phyloP scores from a whole-genome alignment of 805 yeast species.

The Zygoascus ofunaensis region DNA sequence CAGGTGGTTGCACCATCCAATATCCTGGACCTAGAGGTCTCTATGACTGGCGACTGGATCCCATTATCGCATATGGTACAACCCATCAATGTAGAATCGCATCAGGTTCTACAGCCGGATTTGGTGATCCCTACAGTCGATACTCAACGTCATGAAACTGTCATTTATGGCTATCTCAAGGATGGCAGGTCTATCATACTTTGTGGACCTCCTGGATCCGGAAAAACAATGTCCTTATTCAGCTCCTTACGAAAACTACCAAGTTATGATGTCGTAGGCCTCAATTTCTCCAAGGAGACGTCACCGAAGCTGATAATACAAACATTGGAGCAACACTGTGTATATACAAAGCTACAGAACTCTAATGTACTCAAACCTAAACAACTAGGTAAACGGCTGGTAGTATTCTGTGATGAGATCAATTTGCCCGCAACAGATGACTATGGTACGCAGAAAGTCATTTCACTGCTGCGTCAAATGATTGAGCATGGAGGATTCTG shows the following conservation, averaged over 20 bases:
- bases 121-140: slow-evolving; percentile 72
- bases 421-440: slow-evolving; percentile 67
- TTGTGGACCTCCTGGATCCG: slow-evolving; percentile 97
- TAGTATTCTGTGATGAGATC: slow-evolving; percentile 85
- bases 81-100: slow-evolving; percentile 41
- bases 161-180: slow-evolving; percentile 48
- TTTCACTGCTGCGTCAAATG: slow-evolving; percentile 65
- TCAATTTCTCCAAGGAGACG: slow-evolving; percentile 80
- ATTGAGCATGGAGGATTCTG: slow-evolving; percentile 72
- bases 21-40: slow-evolving; percentile 35
- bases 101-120: slow-evolving; percentile 51
- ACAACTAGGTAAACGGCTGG: slow-evolving; percentile 57
- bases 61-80: slow-evolving; percentile 36
- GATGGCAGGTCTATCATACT: slow-evolving; percentile 55
- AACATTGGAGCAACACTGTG: slow-evolving; percentile 66
- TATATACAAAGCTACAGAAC: slow-evolving; percentile 37
- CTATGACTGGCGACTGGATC: slow-evolving; percentile 40
- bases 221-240: slow-evolving; percentile 85
- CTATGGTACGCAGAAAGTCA: slow-evolving; percentile 65
- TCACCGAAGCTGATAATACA: slow-evolving; percentile 50
- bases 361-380: slow-evolving; percentile 54
- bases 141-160: slow-evolving; percentile 55
- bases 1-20: slow-evolving; percentile 12
- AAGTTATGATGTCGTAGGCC: slow-evolving; percentile 48
- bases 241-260: slow-evolving; percentile 54